phyloP scores from a whole-genome alignment of 2,329 filamentous ascomycete genomes.

The Fusarium sp. region DNA sequence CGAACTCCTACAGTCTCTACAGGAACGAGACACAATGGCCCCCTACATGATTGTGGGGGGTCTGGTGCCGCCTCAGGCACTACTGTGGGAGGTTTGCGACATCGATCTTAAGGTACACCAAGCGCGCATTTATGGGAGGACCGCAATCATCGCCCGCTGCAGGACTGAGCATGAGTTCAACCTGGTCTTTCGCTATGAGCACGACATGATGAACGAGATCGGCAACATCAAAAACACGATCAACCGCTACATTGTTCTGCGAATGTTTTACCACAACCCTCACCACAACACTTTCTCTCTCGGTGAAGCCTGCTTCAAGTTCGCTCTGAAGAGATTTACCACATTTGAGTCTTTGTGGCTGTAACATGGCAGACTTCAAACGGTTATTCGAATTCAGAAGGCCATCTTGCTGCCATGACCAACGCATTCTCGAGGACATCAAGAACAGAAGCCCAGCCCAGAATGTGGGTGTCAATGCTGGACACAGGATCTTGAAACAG shows the following conservation, averaged over 20 bases:
- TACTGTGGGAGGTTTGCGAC: not conserved
- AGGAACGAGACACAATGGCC: too few species aligned
- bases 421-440: not conserved
- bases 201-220: constrained; percentile 33
- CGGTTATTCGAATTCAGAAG: not conserved
- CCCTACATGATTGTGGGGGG: not conserved
- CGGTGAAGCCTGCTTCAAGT: constrained; percentile 29
- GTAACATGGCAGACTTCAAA: not conserved
- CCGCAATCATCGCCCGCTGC: not conserved
- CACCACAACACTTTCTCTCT: not conserved
- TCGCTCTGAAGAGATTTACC: constrained; percentile 45
- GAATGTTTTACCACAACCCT: constrained; percentile 42
- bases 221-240: constrained; percentile 33
- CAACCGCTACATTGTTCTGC: constrained; percentile 40
- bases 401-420: not conserved
- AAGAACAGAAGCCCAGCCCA: too few species aligned
- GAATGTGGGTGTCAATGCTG: not conserved
- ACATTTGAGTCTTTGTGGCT: constrained; percentile 26
- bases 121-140: too few species aligned
- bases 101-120: too few species aligned
- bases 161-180: not conserved
- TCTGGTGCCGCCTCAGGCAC: not conserved
- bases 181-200: constrained; percentile 19
- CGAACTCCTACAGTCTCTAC: too few species aligned
- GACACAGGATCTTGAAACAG: not conserved